Evolutionary conservation across 352 stramenopile genomes (phyloP), one percentile per base, ranked within the genome.

Genomic region (Globisporangium cederbergense): DNA sequence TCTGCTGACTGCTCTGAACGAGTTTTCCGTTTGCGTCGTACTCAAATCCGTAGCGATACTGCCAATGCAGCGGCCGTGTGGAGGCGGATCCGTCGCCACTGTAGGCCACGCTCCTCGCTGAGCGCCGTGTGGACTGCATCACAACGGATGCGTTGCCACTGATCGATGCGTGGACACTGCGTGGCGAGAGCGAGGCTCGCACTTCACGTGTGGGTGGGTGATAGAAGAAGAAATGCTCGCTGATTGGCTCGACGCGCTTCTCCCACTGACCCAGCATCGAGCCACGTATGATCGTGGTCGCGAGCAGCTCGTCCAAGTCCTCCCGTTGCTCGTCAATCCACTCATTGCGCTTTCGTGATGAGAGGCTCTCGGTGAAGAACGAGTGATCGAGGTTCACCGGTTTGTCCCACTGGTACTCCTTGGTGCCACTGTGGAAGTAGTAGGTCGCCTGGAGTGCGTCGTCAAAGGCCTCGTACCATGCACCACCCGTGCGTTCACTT

Each of bases 381-480:
- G 67, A 64, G 25, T 75, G 66, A 5, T 63, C 58, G 22, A 78
- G 47, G 30, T 52, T 59, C 6, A 80, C 70, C 2, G 81, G 81
- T 40, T 68, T 74, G 34, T 91, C 78, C 87, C 87, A 95, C 50
- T 88, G 79, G 49, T 87, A 90, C 59, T 94, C 88, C 50, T 86
- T 79, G 2, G 81, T 92, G 51, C 74, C 38, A 9, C 58, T 64
- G 65, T 96, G 93, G 69, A 81, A 96, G 69, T 83, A 96, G 63
- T 94, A 96, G 4, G 71, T 61, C 11, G 76, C 64, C 18, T 85
- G 73, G n/a, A 89, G n/a, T 0, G 60, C 62, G 47, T 96, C 84
- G 32, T 96, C 86, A 36, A 78, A 89, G 13, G 75, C 83, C 71
- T 95, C 83, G 47, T 90, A 91, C 88, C 88, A 96, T 6, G 54